Evolutionary conservation across 768 basidiomycete species (phyloP).

Genomic region (Trametes coccinea): DNA sequence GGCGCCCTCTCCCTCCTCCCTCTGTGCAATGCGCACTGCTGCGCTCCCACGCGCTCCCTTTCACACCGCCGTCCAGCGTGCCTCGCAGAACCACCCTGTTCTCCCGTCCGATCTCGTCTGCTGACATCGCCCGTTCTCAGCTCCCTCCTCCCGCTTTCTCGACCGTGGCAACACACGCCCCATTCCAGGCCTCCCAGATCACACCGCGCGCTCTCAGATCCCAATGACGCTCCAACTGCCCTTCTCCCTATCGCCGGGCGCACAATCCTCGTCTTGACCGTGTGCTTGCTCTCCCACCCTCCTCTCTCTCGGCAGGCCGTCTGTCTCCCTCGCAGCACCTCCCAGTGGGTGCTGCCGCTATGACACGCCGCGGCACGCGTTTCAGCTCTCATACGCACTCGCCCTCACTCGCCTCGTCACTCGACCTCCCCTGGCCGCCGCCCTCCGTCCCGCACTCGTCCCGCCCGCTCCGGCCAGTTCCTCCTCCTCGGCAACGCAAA

Average conservation of each 20-base stretch:
- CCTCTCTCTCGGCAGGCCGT: conserved; percentile 1
- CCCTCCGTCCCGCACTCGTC: background rate
- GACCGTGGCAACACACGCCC: conserved; percentile 7
- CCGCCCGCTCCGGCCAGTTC: background rate
- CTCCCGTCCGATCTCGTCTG: conserved; percentile 18
- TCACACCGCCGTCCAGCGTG: conserved; percentile 23
- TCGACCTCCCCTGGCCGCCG: background rate
- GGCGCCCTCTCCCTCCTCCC: background rate
- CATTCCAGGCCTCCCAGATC: conserved; percentile 10
- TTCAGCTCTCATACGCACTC: conserved; percentile 2
- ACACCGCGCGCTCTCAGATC: conserved; percentile 5
- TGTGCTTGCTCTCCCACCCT: background rate
- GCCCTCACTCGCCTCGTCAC: background rate
- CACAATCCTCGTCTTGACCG: conserved; percentile 3
- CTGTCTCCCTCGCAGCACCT: background rate
- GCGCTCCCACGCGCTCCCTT: conserved; percentile 4
- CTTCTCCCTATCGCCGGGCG: conserved; percentile 17
- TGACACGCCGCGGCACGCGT: background rate
- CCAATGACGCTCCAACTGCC: conserved; percentile 5
- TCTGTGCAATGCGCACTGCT: background rate
- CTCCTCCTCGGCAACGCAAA: conserved; percentile 2
- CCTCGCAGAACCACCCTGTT: conserved; percentile 10
- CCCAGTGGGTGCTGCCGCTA: background rate
- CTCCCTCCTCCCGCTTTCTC: conserved; percentile 14
- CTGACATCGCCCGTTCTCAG: conserved; percentile 11